Evolutionary conservation across 2,329 filamentous ascomycete genomes (phyloP).

Genomic region (Canariomyces notabilis): DNA sequence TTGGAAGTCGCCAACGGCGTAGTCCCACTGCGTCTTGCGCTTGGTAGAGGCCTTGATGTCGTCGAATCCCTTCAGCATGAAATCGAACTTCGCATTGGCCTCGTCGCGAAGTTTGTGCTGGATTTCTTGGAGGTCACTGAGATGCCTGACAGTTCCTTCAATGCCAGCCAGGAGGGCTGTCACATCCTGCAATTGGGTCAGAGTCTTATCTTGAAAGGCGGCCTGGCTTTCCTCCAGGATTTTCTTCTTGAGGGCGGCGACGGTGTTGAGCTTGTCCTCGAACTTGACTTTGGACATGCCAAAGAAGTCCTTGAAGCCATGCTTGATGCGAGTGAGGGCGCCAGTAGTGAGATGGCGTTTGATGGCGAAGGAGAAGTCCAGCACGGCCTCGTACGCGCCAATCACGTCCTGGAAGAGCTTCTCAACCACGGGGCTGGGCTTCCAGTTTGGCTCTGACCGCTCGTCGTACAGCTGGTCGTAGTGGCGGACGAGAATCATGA

Average conservation of each 20-base stretch:
- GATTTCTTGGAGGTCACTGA: slow-evolving; percentile 18
- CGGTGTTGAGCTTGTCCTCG: slow-evolving; percentile 15
- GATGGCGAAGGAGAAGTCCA: slow-evolving; percentile 22
- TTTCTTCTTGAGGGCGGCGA: slow-evolving; percentile 20
- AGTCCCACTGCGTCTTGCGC: slow-evolving; percentile 22
- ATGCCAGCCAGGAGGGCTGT: slow-evolving; percentile 15
- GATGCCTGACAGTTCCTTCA: slow-evolving; percentile 12
- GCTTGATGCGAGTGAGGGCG: slow-evolving; percentile 17
- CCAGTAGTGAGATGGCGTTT: slow-evolving; percentile 21
- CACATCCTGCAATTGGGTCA: slow-evolving; percentile 17
- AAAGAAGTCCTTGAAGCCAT: slow-evolving; percentile 25
- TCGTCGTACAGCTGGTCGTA: slow-evolving; percentile 24
- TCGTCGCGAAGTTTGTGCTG: slow-evolving; percentile 17
- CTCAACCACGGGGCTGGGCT: slow-evolving; percentile 19
- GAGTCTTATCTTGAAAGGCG: slow-evolving; percentile 23
- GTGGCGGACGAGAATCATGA: slow-evolving; percentile 24
- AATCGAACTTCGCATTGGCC: slow-evolving; percentile 12
- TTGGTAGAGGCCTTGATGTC: slow-evolving; percentile 21
- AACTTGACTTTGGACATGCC: slow-evolving; percentile 22
- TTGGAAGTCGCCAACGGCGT: slow-evolving; percentile 19
- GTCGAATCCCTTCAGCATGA: slow-evolving; percentile 14
- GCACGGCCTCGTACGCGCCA: slow-evolving; percentile 18
- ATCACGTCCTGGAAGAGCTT: slow-evolving; percentile 23
- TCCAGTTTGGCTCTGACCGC: slow-evolving; percentile 17
- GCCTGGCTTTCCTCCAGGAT: slow-evolving; percentile 23